A percentile compares a stretch with the other conserved stretches of the same genome.
phyloP scores from a whole-genome alignment of 805 yeast species.

The Lipomyces mesembrius region DNA sequence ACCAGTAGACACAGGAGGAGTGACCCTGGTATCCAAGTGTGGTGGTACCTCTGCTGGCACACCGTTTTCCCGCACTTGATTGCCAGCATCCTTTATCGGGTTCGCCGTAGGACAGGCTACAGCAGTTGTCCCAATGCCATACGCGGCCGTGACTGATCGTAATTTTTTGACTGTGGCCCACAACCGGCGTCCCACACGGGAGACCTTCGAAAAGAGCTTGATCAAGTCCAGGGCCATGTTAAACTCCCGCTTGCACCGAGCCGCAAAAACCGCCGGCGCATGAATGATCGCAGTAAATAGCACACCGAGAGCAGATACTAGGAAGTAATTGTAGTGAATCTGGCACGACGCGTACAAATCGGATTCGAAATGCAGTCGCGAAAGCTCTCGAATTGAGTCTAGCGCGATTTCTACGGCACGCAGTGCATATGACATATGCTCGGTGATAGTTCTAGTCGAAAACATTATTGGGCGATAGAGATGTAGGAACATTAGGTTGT shows the following conservation, averaged over 20 bases:
- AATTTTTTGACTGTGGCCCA: slow-evolving; percentile 26
- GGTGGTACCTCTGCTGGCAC: neutral
- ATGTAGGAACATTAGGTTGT: slow-evolving; percentile 33
- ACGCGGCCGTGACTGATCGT: slow-evolving; percentile 18
- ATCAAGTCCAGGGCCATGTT: slow-evolving; percentile 38
- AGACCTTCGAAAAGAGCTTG: slow-evolving; percentile 32
- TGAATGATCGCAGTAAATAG: slow-evolving; percentile 38
- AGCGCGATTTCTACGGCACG: slow-evolving; percentile 40
- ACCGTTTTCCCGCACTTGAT: neutral
- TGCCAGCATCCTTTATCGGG: neutral
- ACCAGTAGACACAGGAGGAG: neutral
- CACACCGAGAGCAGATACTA: slow-evolving; percentile 40
- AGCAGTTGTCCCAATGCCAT: neutral
- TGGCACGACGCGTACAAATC: slow-evolving; percentile 38
- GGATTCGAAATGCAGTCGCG: slow-evolving; percentile 34
- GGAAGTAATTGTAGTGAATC: slow-evolving; percentile 41
- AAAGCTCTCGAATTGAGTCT: slow-evolving; percentile 38
- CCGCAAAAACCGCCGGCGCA: slow-evolving; percentile 36
- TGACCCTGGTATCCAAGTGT: neutral
- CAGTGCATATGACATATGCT: slow-evolving; percentile 27
- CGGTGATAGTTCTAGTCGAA: slow-evolving; percentile 30
- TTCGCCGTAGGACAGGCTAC: neutral
- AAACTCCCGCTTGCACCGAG: slow-evolving; percentile 34
- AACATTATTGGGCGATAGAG: slow-evolving; percentile 34
- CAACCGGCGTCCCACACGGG: slow-evolving; percentile 29